A percentile compares a stretch with the other conserved stretches of the same genome.
These are phyloP conservation scores for Globisporangium sylvaticum DNA, from an alignment of 352 stramenopile species.

Conservation along the genomic window DNA sequence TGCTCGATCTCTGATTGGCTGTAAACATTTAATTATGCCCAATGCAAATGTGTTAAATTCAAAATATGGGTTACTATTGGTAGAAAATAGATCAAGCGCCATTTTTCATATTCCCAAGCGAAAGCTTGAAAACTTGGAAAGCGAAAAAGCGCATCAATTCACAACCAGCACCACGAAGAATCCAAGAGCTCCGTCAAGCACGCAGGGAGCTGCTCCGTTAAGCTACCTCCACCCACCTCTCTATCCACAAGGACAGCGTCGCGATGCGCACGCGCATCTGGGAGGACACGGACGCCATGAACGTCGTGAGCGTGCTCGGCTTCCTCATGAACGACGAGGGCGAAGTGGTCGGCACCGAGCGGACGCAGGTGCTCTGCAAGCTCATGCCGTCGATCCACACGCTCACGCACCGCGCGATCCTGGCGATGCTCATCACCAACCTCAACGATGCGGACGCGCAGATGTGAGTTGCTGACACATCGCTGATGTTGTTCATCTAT, in stretches of 20 bases:
- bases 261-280: slow-evolving; percentile 70
- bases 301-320: slow-evolving; percentile 74
- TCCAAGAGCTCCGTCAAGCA: not conserved
- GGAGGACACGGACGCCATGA: slow-evolving; percentile 74
- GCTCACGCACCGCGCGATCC: slow-evolving; percentile 66
- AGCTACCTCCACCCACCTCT: not conserved
- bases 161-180: not conserved
- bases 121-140: too few species aligned
- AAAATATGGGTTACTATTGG: not conserved
- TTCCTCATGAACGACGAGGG: slow-evolving; percentile 83
- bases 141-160: not conserved
- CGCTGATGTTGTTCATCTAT: not conserved
- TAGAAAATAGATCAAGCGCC: not conserved
- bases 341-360: slow-evolving; percentile 64
- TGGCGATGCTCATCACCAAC: slow-evolving; percentile 65
- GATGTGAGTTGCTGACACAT: slow-evolving; percentile 28
- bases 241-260: not conserved
- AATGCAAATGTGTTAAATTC: not conserved
- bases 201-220: not conserved
- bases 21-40: not conserved
- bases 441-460: slow-evolving; percentile 69
- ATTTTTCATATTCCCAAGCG: too few species aligned
- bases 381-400: slow-evolving; percentile 85
- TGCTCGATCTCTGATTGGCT: not conserved
- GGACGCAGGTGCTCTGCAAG: slow-evolving; percentile 75